A percentile compares a stretch with the other conserved stretches of the same genome.
Evolutionary conservation across 176 grass and related monocot species (phyloP).

Genomic region (Coix lacrymajobi): DNA sequence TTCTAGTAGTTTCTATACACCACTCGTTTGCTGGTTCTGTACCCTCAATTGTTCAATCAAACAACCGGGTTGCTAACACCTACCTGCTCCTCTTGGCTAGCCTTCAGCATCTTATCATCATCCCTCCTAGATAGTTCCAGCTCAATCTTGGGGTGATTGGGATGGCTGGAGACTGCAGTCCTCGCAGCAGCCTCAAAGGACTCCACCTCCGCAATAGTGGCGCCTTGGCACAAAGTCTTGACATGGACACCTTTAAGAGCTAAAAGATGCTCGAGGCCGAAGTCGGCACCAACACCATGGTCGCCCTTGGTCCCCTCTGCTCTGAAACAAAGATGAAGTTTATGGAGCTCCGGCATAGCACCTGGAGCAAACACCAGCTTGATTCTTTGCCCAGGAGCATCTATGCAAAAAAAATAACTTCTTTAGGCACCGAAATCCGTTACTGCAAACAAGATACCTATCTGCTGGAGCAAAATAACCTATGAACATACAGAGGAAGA

Average conservation of each 20-base stretch:
- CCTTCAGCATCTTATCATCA: neutral
- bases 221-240: neutral
- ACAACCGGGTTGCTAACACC: too few relatives aligned
- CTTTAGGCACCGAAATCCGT: too few relatives aligned
- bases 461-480: too few relatives aligned
- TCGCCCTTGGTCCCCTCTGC: neutral
- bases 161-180: neutral
- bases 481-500: too few relatives aligned
- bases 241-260: neutral
- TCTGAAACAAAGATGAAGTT: neutral
- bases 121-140: accelerated
- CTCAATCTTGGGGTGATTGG: neutral
- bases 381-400: neutral
- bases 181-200: neutral
- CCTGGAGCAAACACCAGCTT: too few relatives aligned
- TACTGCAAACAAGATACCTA: too few relatives aligned
- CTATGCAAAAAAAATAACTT: neutral
- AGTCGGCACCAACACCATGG: neutral
- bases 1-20: too few relatives aligned
- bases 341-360: neutral
- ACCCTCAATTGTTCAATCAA: too few relatives aligned
- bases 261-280: neutral
- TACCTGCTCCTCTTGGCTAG: neutral
- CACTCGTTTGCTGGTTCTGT: too few relatives aligned
- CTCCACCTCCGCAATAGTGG: neutral